Base-by-base conservation (phyloP, 2,329 filamentous ascomycete species). In the Botrytis byssoidea region DNA sequence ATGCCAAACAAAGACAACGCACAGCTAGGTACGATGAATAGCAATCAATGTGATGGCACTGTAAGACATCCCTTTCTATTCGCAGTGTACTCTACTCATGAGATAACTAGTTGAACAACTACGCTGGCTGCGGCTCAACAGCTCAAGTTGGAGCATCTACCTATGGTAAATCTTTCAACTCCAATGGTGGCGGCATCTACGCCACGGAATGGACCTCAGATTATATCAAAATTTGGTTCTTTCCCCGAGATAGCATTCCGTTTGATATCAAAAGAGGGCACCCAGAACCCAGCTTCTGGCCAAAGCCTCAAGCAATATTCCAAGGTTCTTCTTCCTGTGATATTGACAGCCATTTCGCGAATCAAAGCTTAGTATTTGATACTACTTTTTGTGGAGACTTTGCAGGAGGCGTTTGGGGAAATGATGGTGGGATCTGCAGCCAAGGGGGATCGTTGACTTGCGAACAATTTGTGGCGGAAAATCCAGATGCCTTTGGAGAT, bases 381-480 rank as follows among this genome's bases (percentile, higher is more conserved):
- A 95, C 90, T 1, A 92, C 92, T 18, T 93, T 97, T 82, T 97
- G 95, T 82, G 95, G 95, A 51, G 89, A 92, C 79, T 97, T 93
- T 92, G 94, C 94, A 10, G 93, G 93, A 44, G 81, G 84, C 59
- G 8, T 67, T 10, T 92, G 64, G n/a, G 74, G 71, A 73, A 77
- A 71, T 81, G 84, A 70, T 88, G 90, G 74, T 70, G 75, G 81
- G 77, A 74, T 86, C 90, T 75, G 87, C 78, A 91, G 76, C 82
- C 14, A 86, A 87, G 42, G 90, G 6, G 40, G 44, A 8, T 42
- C 3, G 7, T 10, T 73, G 35, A 60, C 89, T 1, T 97, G 94
- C 85, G 81, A 90, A 46, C 88, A 89, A 37, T 97, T 89, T 81
- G 94, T 97, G 29, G 85, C 86, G 73, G 84, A 87, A 77, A 92